phyloP scores from a whole-genome alignment of 208 protist genomes.

The Acanthamoeba lenticulata region DNA sequence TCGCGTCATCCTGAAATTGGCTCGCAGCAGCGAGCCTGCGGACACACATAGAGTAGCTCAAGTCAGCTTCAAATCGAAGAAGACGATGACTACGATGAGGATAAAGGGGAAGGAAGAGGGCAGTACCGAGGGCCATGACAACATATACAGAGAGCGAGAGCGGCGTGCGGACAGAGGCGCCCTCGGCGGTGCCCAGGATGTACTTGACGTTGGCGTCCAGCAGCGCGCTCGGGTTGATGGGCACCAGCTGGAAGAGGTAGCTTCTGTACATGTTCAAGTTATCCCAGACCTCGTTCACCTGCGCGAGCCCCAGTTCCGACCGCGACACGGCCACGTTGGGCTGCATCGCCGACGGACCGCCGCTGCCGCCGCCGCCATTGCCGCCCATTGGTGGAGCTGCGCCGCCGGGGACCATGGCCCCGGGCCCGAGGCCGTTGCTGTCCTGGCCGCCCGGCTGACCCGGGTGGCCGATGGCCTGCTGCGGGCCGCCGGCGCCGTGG shows the following conservation, averaged over 20 bases:
- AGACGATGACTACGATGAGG: slow-evolving; percentile 51
- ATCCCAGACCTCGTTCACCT: slow-evolving; percentile 3
- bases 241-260: slow-evolving; percentile 25
- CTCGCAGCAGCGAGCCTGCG: neutral
- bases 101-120: neutral
- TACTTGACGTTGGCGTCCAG: neutral
- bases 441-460: too few relatives aligned
- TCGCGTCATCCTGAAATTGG: neutral
- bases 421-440: too few relatives aligned
- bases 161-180: neutral
- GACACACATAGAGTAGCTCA: neutral
- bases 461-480: too few relatives aligned
- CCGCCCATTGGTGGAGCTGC: neutral
- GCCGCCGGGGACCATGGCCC: too few relatives aligned
- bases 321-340: neutral
- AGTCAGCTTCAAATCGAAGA: too few relatives aligned
- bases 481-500: too few relatives aligned
- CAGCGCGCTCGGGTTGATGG: slow-evolving; percentile 1
- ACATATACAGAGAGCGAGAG: slow-evolving; percentile 34
- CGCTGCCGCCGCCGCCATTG: neutral
- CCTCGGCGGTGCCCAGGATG: neutral
- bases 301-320: neutral
- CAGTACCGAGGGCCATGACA: neutral
- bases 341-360: neutral
- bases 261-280: slow-evolving; percentile 1